Percentiles rank a stretch among this genome's conserved stretches.
Evolutionary conservation across 306 rosid species (phyloP).

Genomic region (Castanopsis chinensis): DNA sequence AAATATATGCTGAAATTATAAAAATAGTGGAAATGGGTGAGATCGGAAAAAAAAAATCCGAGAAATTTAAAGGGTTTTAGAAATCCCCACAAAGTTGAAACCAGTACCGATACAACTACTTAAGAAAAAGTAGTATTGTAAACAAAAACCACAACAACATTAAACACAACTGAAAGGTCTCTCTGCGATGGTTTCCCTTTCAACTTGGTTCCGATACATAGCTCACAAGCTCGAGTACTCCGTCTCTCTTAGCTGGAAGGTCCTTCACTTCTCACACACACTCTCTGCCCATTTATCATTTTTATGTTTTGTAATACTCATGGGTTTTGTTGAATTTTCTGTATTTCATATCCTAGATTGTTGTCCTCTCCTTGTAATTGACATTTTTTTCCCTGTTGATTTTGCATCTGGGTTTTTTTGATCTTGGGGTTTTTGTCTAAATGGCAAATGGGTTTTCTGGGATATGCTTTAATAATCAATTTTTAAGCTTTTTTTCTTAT

Average conservation of each 20-base stretch:
- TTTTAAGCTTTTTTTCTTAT: background rate
- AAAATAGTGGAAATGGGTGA: constrained; percentile 7
- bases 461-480: background rate
- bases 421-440: background rate
- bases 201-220: constrained; percentile 61
- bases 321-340: constrained; percentile 19
- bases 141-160: too few species aligned
- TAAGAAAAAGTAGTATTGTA: too few species aligned
- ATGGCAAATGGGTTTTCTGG: background rate
- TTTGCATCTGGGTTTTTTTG: background rate
- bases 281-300: background rate
- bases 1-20: background rate
- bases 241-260: constrained; percentile 58
- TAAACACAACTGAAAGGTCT: background rate
- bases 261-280: constrained; percentile 15
- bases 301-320: background rate
- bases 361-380: background rate
- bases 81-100: background rate
- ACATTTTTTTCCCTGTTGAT: background rate
- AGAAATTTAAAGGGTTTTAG: constrained; percentile 20
- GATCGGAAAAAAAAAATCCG: background rate
- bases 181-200: constrained; percentile 53
- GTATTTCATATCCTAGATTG: background rate
- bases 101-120: too few species aligned
- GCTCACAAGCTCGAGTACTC: constrained; percentile 56